Evolutionary conservation across 257 asterid genomes (phyloP), one percentile per base, ranked within the genome.

Genomic region (Solanum chmielewskii): DNA sequence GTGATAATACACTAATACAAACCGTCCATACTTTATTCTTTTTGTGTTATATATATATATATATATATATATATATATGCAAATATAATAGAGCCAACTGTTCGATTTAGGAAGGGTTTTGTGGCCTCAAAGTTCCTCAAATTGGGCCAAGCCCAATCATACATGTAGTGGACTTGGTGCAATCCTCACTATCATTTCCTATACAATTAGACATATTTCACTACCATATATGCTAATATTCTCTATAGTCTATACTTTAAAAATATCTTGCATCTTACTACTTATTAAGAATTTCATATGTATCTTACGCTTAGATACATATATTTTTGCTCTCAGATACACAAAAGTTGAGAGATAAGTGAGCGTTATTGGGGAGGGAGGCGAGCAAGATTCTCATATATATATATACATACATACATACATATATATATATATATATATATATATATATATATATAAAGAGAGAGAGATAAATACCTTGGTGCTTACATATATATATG

Each of bases 301-400:
- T 6, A 16, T 52, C 62, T 52, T 52, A 52, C 10, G 7, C 9
- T 52, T 52, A 52, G 0, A 52, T 52, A 1, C 0, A 52, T 52
- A 23, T 18, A 18, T 52, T 6, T 52, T 52, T 52, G 0, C 23
- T 6, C 0, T 9, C 0, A 0, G 0, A 52, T 52, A 52, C 23
- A 52, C 62, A 52, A 6, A 52, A 52, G 2, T 52, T 16, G 10
- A 23, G 10, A 52, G 62, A 52, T 23, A 0, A 0, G 3, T 0
- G 4, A 52, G 62, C 10, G 4, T 18, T 4, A 52, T 9, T 35
- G 39, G 39, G 39, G 39, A 35, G 6, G 39, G 39, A 35, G 1
- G 39, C 39, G 39, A 35, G 37, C 39, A 1, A 35, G 39, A 5
- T 35, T 35, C 39, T 16, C 18, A 9, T 52, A 52, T 52, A 35